Conservation (phyloP, 2,329 filamentous ascomycete genomes). For the Ampelomyces quisqualis region DNA sequence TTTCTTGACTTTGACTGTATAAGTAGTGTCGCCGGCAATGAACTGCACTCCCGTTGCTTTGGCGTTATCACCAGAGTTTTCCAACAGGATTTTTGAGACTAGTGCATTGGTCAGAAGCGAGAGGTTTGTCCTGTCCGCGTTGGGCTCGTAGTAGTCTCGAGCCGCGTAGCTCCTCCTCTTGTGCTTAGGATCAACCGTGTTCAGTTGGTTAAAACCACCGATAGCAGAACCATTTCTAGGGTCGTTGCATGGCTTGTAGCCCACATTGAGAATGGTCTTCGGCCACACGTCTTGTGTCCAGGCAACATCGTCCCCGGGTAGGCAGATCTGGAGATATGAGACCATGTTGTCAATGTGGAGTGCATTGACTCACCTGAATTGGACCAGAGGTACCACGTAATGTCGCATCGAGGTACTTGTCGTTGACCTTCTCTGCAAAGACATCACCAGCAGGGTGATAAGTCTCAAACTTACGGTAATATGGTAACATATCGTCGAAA, state of each 20-base stretch:
- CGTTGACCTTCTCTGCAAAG: constrained; percentile 20
- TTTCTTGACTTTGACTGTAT: constrained; percentile 28
- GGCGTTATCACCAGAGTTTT: constrained; percentile 47
- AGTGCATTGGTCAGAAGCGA: constrained; percentile 51
- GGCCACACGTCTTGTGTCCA: constrained; percentile 33
- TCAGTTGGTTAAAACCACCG: constrained; percentile 37
- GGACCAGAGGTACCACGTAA: constrained; percentile 29
- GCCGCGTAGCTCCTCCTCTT: constrained; percentile 40
- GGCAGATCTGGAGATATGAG: constrained; percentile 19
- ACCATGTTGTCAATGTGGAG: neutral
- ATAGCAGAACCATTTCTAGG: constrained; percentile 30
- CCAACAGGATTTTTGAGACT: constrained; percentile 51
- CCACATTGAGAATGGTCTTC: constrained; percentile 27
- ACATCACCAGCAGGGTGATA: constrained; percentile 28
- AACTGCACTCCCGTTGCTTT: constrained; percentile 43
- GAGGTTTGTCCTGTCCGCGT: constrained; percentile 47
- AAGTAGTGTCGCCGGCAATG: constrained; percentile 37
- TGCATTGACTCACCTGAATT: constrained; percentile 18
- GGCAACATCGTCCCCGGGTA: constrained; percentile 22
- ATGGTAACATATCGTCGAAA: constrained; percentile 38
- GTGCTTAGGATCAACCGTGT: constrained; percentile 28
- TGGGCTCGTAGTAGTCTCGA: constrained; percentile 42
- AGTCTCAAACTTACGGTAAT: constrained; percentile 42
- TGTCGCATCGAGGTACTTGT: constrained; percentile 29
- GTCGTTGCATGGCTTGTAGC: constrained; percentile 26